Conservation (phyloP, 306 rosid genomes). For the Pyrus betulifolia region DNA sequence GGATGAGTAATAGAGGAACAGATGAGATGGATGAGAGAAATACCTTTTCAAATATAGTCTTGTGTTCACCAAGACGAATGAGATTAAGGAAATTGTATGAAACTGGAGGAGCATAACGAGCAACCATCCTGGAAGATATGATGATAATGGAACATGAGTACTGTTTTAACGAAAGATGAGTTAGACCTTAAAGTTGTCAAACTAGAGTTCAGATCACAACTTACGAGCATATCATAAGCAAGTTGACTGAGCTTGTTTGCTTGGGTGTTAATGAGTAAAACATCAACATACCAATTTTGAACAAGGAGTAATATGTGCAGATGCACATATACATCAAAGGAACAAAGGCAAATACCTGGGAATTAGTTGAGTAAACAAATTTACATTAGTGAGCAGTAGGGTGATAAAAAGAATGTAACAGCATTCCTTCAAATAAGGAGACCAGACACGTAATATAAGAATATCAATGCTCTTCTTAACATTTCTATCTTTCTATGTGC, state of each 20-base stretch:
- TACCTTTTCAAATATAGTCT: constrained; percentile 86
- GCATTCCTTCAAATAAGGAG: neutral
- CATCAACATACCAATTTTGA: constrained; percentile 82
- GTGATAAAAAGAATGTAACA: neutral
- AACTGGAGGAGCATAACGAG: constrained; percentile 97
- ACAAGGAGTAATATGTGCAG: constrained; percentile 93
- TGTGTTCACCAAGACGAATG: constrained; percentile 51
- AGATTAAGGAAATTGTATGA: constrained; percentile 95
- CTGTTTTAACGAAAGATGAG: constrained; percentile 7
- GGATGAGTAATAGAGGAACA: neutral
- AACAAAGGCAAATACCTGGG: constrained; percentile 79
- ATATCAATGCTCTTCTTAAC: neutral
- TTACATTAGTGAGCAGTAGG: constrained; percentile 8
- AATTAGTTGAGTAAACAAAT: constrained; percentile 25
- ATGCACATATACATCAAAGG: constrained; percentile 98
- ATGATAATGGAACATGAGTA: constrained; percentile 11
- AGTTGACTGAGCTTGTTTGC: constrained; percentile 87
- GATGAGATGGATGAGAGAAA: constrained; percentile 3
- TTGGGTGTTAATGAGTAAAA: constrained; percentile 92
- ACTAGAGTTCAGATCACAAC: constrained; percentile 28
- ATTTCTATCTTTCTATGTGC: neutral
- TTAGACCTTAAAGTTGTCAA: neutral
- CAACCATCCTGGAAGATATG: constrained; percentile 67
- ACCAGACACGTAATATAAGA: neutral
- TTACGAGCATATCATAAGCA: constrained; percentile 99